Evolutionary conservation across 371 early-diverging fungal genomes (phyloP), one percentile per base, ranked within the genome.

Genomic region (Syncephalastrum monosporum): DNA sequence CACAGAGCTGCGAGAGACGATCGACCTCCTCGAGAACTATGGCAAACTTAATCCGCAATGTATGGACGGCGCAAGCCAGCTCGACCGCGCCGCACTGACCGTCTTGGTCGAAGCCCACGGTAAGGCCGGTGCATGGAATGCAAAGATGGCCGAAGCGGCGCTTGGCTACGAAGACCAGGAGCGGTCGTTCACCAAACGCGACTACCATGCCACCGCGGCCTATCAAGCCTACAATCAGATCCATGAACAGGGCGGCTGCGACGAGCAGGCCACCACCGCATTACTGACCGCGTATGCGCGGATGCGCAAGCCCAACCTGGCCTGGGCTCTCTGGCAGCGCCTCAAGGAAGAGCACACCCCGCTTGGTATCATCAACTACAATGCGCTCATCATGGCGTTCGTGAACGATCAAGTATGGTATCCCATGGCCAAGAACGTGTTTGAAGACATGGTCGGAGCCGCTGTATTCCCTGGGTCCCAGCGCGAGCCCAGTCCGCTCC

Each of bases 91-190:
- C 0, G 69, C 74, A 0, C 47, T 73, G 25, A 67, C 71, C 0
- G 43, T 73, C 5, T 42, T 73, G 1, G 65, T 69, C 5, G 63
- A 73, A 50, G 74, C 74, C 0, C 71, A 77, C 59, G 72, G 71
- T 27, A n/a, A 57, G 0, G 67, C 67, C 1, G 73, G 63, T 2
- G 58, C 58, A n/a, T 53, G 58, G 19, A 43, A 46, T 54, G 38
- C 38, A 33, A 33, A 33, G 38, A 33, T 33, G 10, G 38, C 38
- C 38, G 38, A 33, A 33, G 38, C 10, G 8, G 38, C 10, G 8
- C 38, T 33, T 2, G 38, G 38, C 38, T 12, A 33, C 8, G 38
- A 33, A 33, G 38, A 33, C 10, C 38, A 33, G 38, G 10, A 33
- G 16, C 47, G 23, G 47, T 16, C 12, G 14, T 46, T 46, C 12